phyloP scores from a whole-genome alignment of 495 filamentous ascomycete species.

The Penicillium lividum region DNA sequence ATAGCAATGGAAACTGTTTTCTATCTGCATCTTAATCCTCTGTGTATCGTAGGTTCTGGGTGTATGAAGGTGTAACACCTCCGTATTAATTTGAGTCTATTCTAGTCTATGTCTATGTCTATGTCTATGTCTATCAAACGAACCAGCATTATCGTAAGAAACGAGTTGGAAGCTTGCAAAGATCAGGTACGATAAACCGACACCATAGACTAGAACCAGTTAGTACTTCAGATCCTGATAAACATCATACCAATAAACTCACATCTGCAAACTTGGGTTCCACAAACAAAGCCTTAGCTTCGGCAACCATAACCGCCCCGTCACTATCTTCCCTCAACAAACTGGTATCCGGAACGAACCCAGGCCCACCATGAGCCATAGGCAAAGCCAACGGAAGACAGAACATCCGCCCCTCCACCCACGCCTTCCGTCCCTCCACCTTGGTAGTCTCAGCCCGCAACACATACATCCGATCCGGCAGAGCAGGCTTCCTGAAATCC shows the following conservation, averaged over 20 bases:
- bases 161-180: background rate
- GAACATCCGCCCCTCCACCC: conserved; percentile 40
- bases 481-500: conserved; percentile 60
- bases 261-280: conserved; percentile 79
- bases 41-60: background rate
- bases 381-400: conserved; percentile 28
- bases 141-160: background rate
- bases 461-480: conserved; percentile 65
- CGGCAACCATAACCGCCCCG: conserved; percentile 62
- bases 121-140: background rate
- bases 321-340: conserved; percentile 44
- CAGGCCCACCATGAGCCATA: background rate
- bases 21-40: background rate
- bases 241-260: conserved; percentile 26
- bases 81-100: background rate
- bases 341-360: conserved; percentile 15
- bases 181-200: conserved; percentile 36
- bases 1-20: conserved; percentile 38
- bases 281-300: conserved; percentile 82
- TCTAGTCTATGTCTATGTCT: conserved; percentile 4
- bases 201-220: conserved; percentile 37
- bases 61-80: too few relatives aligned
- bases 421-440: conserved; percentile 45
- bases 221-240: background rate
- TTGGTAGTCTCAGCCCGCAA: conserved; percentile 51